These are phyloP conservation scores for Boletus vermiculosoides DNA, from an alignment of 768 basidiomycete species.

Conservation along the genomic window DNA sequence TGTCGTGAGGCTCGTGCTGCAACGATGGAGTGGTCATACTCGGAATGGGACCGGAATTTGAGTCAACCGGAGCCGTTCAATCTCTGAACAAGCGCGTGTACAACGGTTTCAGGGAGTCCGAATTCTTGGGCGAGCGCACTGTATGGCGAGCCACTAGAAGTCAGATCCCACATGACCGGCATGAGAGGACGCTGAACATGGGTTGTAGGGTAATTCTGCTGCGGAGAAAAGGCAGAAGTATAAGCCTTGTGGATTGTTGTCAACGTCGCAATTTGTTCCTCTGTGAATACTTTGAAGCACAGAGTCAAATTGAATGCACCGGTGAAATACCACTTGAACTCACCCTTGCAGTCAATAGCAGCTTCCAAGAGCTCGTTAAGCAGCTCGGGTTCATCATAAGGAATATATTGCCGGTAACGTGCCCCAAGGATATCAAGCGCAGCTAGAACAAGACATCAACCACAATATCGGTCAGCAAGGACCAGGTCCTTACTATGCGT, in stretches of 20 bases:
- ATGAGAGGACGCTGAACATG: constrained; percentile 13
- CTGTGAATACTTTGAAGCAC: constrained; percentile 52
- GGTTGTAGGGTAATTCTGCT: constrained; percentile 2
- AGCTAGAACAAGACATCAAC: constrained; percentile 34
- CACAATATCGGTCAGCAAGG: neutral
- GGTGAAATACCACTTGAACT: constrained; percentile 38
- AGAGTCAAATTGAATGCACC: neutral
- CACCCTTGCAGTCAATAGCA: constrained; percentile 60
- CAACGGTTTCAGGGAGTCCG: constrained; percentile 65
- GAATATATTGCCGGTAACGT: constrained; percentile 41
- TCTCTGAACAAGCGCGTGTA: constrained; percentile 66
- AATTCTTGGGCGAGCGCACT: constrained; percentile 70
- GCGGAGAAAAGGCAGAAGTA: constrained; percentile 17
- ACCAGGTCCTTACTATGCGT: constrained; percentile 30
- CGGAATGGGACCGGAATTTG: neutral
- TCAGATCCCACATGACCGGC: constrained; percentile 24
- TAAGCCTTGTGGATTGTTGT: constrained; percentile 41
- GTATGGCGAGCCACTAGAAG: constrained; percentile 29
- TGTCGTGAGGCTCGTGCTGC: constrained; percentile 17
- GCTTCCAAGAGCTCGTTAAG: constrained; percentile 44
- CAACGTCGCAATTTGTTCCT: constrained; percentile 54
- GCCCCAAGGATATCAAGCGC: constrained; percentile 59
- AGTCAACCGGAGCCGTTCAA: constrained; percentile 34
- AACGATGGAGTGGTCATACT: neutral
- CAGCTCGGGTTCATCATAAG: constrained; percentile 40